Evolutionary conservation across 2,329 filamentous ascomycete species (phyloP), one percentile per base, ranked within the genome.

Genomic region (Paecilomyces niveus): DNA sequence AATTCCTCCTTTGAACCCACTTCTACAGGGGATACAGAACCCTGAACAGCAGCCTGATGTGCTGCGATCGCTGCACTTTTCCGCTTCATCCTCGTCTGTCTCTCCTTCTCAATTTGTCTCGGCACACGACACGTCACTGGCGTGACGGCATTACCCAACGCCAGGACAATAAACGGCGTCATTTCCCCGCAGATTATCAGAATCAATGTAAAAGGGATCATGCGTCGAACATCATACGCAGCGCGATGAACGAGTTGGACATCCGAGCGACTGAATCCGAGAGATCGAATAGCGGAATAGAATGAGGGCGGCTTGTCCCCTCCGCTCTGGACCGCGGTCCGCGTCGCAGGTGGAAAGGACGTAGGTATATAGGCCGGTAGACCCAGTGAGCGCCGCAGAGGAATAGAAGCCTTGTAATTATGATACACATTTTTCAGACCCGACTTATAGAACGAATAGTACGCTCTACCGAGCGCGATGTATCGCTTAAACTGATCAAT

Each of bases 71-170:
- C 71, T 9, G 59, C 62, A 10, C 35, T 59, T 55, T 62, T 74
- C 61, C 58, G 74, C 54, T 76, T 72, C 68, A 89, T 83, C 1
- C 79, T 74, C 63, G 81, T 79, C 15, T 68, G 68, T 55, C 83
- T 75, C 45, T 85, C 81, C 35, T 74, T 72, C n/a, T 80, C 76
- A 6, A 90, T 77, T 76, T 97, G 93, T 45, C 77, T 78, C 0
- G 93, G 93, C 59, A 97, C 89, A 10, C 91, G 84, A 72, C 93
- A 97, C 0, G 90, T 88, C 65, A 85, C 85, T 0, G 93, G 93
- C 26, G 96, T 89, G 22, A 91, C 78, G 39, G 78, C 78, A 21
- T 86, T 85, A 0, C 83, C 83, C 26, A 96, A 77, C 32, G 85
- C 83, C 6, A 92, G 77, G 1, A 96, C 88, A 5, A 95, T 75